Evolutionary conservation across 495 filamentous ascomycete genomes (phyloP), one percentile per base, ranked within the genome.

Genomic region (Talaromyces adpressus): DNA sequence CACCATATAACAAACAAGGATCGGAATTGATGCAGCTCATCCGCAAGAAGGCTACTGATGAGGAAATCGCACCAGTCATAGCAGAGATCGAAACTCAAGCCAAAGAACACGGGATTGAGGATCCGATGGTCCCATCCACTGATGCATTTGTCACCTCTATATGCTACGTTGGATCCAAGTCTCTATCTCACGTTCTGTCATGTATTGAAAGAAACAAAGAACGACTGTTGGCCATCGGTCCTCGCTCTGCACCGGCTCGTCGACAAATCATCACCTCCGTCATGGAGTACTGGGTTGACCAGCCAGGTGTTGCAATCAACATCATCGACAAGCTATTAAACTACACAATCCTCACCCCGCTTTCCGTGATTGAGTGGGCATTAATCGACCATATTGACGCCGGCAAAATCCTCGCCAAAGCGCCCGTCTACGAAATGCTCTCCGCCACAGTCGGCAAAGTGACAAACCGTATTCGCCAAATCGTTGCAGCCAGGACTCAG

Each of bases 291-390:
- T 99, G 94, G 94, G 82, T 82, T 45, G 88, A 93, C 61, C 94
- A 98, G 66, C 91, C 94, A 0, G 94, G 94, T 34, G 87, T 96
- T 49, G 95, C 92, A 32, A 88, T 97, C 69, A 90, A 89, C 68
- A 93, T 99, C 68, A 83, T 98, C 62, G 94, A 99, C 79, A 98
- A 97, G 77, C 82, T 99, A 4, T 87, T 99, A 29, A 99, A 99
- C 72, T 99, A 98, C 79, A 92, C 89, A 39, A 95, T 99, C 64
- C 82, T 99, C 7, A 89, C 85, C 9, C 94, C 94, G 0, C 73
- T 83, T 36, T 85, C 85, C 30, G 92, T 99, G 49, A 81, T 97
- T 63, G 85, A 93, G 70, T 99, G 95, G 95, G 91, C 89, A 1
- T 75, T 98, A 3, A 76, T 82, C 30, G 83, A 88, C 63, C 77